phyloP scores from a whole-genome alignment of 2,329 filamentous ascomycete genomes.

The Colletotrichum sansevieriae region DNA sequence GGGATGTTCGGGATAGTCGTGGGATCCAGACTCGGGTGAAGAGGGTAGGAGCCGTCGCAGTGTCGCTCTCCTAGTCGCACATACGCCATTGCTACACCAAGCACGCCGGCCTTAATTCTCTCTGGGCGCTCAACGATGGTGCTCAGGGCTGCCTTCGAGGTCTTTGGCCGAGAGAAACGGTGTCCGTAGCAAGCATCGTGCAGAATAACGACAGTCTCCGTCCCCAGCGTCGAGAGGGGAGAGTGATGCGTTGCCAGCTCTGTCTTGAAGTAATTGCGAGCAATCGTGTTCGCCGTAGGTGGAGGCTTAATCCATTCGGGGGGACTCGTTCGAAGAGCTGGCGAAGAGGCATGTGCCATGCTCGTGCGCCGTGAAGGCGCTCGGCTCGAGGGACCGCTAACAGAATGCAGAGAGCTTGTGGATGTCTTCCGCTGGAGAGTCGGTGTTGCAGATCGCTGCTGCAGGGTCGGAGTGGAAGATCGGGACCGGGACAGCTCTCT shows the following conservation, averaged over 20 bases:
- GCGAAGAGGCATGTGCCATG: conserved; percentile 59
- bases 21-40: conserved; percentile 72
- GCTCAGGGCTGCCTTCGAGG: conserved; percentile 76
- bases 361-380: conserved; percentile 63
- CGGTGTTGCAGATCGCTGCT: conserved; percentile 59
- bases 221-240: conserved; percentile 53
- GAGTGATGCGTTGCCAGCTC: conserved; percentile 76
- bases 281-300: conserved; percentile 68
- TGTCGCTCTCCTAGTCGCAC: conserved; percentile 89
- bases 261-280: conserved; percentile 75
- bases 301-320: conserved; percentile 54
- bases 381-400: conserved; percentile 50
- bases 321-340: conserved; percentile 53
- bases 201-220: conserved; percentile 83
- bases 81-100: conserved; percentile 89
- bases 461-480: conserved; percentile 61
- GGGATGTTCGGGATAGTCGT: conserved; percentile 71
- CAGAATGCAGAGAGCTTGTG: conserved; percentile 67
- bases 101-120: conserved; percentile 83
- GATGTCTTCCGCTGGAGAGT: conserved; percentile 68
- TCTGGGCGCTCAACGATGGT: conserved; percentile 96
- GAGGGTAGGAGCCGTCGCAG: conserved; percentile 75
- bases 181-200: conserved; percentile 97
- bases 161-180: conserved; percentile 86
- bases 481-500: conserved; percentile 57